Evolutionary conservation across 352 stramenopile genomes (phyloP).

Genomic region (Phytophthora pini): DNA sequence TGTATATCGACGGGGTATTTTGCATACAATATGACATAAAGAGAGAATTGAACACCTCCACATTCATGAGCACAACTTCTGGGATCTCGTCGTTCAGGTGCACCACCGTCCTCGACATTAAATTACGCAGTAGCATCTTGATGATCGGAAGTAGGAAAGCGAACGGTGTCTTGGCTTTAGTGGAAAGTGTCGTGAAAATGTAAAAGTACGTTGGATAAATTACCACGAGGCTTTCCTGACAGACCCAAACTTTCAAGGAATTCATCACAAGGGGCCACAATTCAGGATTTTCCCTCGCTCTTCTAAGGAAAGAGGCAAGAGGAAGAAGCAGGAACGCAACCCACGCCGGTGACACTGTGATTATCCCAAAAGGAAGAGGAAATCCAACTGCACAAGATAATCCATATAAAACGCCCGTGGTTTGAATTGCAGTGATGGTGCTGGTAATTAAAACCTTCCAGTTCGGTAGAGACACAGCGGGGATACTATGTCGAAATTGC

Average conservation of each 20-base stretch:
- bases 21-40: slow-evolving; percentile 53
- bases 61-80: slow-evolving; percentile 43
- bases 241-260: slow-evolving; percentile 13
- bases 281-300: slow-evolving; percentile 13
- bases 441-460: not conserved
- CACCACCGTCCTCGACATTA: slow-evolving; percentile 16
- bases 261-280: slow-evolving; percentile 9
- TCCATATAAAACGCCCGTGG: slow-evolving; percentile 4
- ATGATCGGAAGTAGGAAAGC: slow-evolving; percentile 34
- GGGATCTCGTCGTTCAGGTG: slow-evolving; percentile 29
- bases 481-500: slow-evolving; percentile 31
- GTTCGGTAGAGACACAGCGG: slow-evolving; percentile 7
- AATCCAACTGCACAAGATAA: slow-evolving; percentile 34
- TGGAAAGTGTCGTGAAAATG: slow-evolving; percentile 23
- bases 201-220: slow-evolving; percentile 40
- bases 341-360: slow-evolving; percentile 18
- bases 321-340: slow-evolving; percentile 6
- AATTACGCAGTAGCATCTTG: slow-evolving; percentile 32
- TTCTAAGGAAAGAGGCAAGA: not conserved
- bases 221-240: slow-evolving; percentile 25
- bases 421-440: not conserved
- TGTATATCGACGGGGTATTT: slow-evolving; percentile 35
- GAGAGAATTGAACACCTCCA: slow-evolving; percentile 48
- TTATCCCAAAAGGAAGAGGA: slow-evolving; percentile 42
- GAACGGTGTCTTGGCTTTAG: slow-evolving; percentile 14